Evolutionary conservation across 176 grass and related monocot species (phyloP), one percentile per base, ranked within the genome.

Genomic region (Typha latifolia): DNA sequence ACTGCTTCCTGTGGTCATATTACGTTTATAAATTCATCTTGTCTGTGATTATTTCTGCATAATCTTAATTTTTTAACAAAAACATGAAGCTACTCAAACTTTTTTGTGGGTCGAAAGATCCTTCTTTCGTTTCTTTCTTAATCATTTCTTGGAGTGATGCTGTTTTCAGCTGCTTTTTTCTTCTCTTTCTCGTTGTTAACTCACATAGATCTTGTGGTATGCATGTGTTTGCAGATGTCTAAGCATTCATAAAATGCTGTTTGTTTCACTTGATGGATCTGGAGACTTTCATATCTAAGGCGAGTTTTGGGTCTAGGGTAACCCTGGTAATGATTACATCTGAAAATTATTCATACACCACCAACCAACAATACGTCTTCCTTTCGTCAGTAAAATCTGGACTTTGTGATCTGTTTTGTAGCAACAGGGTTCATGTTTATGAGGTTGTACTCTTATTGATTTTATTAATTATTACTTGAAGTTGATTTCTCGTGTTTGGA

Each of bases 391-490:
- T 62, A 26, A 6, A 66, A 13, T 62, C 21, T 77, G 83, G 64
- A 81, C 78, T 64, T 66, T 51, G 65, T 62, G 12, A 64, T 29
- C 0, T 4, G 59, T 56, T 66, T 23, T 74, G 61, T 69, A 29
- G 49, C 49, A 59, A 52, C 66, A 14, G 51, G 3, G 64, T 61
- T 49, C 24, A 57, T 50, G 23, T 67, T 32, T 15, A 24, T 4
- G 66, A 66, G 5, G 51, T 78, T 70, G 20, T 32, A 62, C 51
- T 1, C n/a, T 7, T 3, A 48, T 49, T 67, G 14, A 62, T 82
- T 69, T 29, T 19, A 43, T 70, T 62, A 31, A 26, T 67, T 24
- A 62, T 32, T 61, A 62, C 2, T 66, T 74, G 47, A 70, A 69
- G 21, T 18, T 16, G 32, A 62, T 18, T 63, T 62, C 16, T 22